These are phyloP conservation scores for Botrytis sinoallii DNA, from an alignment of 2,329 filamentous ascomycete genomes.

Conservation along the genomic window DNA sequence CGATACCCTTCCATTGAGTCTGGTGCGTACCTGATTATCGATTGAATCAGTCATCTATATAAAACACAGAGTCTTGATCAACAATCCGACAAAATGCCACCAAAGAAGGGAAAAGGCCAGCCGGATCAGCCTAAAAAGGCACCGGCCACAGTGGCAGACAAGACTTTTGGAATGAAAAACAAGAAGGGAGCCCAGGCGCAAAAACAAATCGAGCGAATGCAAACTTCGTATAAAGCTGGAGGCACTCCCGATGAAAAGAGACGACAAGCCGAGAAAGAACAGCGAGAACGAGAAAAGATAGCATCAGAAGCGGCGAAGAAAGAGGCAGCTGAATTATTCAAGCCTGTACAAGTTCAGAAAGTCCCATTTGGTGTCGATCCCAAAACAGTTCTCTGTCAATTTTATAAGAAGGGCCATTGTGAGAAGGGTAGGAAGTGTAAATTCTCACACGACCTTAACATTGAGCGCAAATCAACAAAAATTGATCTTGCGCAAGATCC, in stretches of 20 bases:
- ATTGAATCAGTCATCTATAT: not conserved
- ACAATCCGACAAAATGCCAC: constrained; percentile 60
- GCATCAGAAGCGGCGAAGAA: constrained; percentile 81
- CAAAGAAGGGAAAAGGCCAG: constrained; percentile 58
- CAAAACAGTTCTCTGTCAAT: constrained; percentile 94
- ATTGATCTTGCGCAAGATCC: constrained; percentile 86
- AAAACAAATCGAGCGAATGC: constrained; percentile 83
- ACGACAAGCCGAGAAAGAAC: constrained; percentile 65
- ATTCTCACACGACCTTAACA: constrained; percentile 85
- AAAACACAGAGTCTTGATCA: not conserved
- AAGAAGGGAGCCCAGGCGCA: constrained; percentile 93
- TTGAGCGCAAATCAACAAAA: constrained; percentile 92
- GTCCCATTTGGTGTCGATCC: constrained; percentile 97
- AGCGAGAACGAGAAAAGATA: constrained; percentile 81
- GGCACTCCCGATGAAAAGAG: constrained; percentile 86
- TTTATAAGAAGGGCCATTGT: constrained; percentile 95
- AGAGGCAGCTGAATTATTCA: constrained; percentile 78
- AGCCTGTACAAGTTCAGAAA: constrained; percentile 93
- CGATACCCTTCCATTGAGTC: not conserved
- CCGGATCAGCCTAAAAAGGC: constrained; percentile 51
- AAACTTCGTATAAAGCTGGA: constrained; percentile 67
- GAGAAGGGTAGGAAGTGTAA: constrained; percentile 99
- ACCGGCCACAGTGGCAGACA: constrained; percentile 70
- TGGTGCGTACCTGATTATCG: not conserved
- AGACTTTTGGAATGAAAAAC: constrained; percentile 99